Evolutionary conservation across 768 basidiomycete species (phyloP), one percentile per base, ranked within the genome.

Genomic region (Termitomyces sp.): DNA sequence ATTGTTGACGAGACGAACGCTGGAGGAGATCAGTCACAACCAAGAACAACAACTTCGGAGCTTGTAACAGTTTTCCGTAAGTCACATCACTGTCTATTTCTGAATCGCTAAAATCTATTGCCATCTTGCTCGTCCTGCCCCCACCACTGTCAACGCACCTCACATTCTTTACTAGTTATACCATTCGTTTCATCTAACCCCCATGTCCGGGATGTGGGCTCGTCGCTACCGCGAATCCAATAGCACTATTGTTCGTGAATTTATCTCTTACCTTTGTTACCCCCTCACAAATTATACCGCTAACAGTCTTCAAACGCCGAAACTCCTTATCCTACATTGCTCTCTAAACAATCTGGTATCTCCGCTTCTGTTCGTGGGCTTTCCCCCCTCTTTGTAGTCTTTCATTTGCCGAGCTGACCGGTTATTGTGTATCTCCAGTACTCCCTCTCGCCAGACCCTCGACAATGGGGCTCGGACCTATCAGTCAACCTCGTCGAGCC

Each of bases 401-500:
- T 5, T 6, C 42, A 10, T 50, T 17, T 48, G 2, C 57, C 31
- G 34, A 56, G 25, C 40, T 65, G 20, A 54, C 59, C 56, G 49
- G 53, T 5, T 31, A 15, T 46, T 60, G 46, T 42, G 9, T 36
- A 43, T n/a, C 4, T 43, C 29, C 29, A 87, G 85, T 85, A 81
- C 66, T 77, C 81, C 15, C 70, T 87, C 37, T 72, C 82, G 1
- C 73, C 82, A 5, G 84, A 87, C 66, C 85, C 85, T 5, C 73
- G 75, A 25, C 73, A 75, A 53, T 86, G 86, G 85, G 82, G 83
- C 29, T 76, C 77, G 7, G 75, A 76, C 66, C 65, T 84, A 51
- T 79, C 75, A 48, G 70, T 75, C 7, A 75, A 78, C 61, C 56
- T 70, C 36, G 70, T 72, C 15, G 86, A 88, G 62, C 70, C 79